Evolutionary conservation across 805 yeast species (phyloP), one percentile per base, ranked within the genome.

Genomic region (Lipomyces oligophaga): DNA sequence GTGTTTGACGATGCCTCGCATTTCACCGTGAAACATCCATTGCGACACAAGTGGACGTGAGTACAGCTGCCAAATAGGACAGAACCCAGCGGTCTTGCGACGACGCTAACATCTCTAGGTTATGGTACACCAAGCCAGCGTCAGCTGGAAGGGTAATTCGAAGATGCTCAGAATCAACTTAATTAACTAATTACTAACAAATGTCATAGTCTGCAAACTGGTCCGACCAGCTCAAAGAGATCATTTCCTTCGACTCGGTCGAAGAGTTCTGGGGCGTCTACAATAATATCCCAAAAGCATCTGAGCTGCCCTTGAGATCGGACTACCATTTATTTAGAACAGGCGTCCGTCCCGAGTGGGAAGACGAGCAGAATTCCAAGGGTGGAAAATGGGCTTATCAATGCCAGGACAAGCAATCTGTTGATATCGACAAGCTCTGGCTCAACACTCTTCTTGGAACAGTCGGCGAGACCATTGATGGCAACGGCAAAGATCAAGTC

Each of bases 231-330:
- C 76, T 93, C 63, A 88, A 88, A 72, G 94, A 96, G 47, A 94
- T 93, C 41, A 90, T 88, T 59, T 79, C 94, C 20, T 87, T 93
- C 61, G 77, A 81, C 45, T 80, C 96, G n/a, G 97, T 93, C 42
- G 98, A 93, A 73, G 97, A 90, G 68, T 93, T 93, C 73, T 93
- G 98, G 98, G 98, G 97, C 21, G 83, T 90, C 58, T 85, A 80
- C 75, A 89, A 93, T 69, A 84, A 94, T 34, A 82, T 93, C 60
- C 97, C 97, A 58, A 80, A 80, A 60, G 96, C 95, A 41, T 79
- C 80, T 54, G 96, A 88, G 65, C 76, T 93, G 65, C 97, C 97
- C 60, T 64, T 83, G 62, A 85, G 82, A 69, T 85, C 96, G 10
- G 97, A 93, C 70, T 90, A 90, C 72, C 95, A 93, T 67, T 79